These are phyloP conservation scores for Cladophialophora immunda DNA, from an alignment of 2,329 filamentous ascomycete genomes.

Conservation along the genomic window DNA sequence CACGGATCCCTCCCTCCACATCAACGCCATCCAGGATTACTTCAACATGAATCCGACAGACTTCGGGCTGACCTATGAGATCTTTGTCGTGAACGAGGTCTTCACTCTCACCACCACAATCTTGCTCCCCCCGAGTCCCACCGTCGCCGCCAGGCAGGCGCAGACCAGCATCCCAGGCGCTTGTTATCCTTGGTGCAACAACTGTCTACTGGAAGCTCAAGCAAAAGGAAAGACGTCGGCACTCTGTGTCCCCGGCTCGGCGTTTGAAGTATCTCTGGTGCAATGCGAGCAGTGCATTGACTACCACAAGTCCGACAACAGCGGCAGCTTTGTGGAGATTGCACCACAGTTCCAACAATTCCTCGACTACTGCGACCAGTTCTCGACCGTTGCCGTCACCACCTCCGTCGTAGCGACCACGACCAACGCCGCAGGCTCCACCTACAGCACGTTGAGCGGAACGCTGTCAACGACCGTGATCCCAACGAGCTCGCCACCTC, in stretches of 20 bases:
- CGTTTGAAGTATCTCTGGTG: conserved; percentile 51
- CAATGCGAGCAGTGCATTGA: conserved; percentile 57
- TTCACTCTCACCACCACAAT: conserved; percentile 59
- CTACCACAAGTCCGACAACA: conserved; percentile 37
- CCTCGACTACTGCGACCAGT: conserved; percentile 55
- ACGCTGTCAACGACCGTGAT: conserved; percentile 29
- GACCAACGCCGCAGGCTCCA: conserved; percentile 24
- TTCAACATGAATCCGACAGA: conserved; percentile 70
- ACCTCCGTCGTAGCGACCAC: conserved; percentile 25
- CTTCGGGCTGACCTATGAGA: conserved; percentile 70
- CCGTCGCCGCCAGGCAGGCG: conserved; percentile 39
- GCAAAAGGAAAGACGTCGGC: conserved; percentile 55
- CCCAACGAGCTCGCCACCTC: conserved; percentile 15
- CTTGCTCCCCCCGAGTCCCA: conserved; percentile 34
- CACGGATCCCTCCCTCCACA: conserved; percentile 45
- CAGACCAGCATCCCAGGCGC: conserved; percentile 50
- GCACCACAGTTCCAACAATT: conserved; percentile 55
- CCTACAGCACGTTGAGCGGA: conserved; percentile 11
- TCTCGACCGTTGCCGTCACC: conserved; percentile 28
- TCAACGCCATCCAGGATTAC: conserved; percentile 52
- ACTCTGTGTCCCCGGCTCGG: conserved; percentile 57
- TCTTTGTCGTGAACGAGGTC: conserved; percentile 61
- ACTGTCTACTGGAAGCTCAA: conserved; percentile 58
- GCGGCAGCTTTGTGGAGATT: conserved; percentile 47
- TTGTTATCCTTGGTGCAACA: conserved; percentile 66